These are phyloP conservation scores for Parmelia sp. DNA, from an alignment of 495 filamentous ascomycete species.

Conservation along the genomic window DNA sequence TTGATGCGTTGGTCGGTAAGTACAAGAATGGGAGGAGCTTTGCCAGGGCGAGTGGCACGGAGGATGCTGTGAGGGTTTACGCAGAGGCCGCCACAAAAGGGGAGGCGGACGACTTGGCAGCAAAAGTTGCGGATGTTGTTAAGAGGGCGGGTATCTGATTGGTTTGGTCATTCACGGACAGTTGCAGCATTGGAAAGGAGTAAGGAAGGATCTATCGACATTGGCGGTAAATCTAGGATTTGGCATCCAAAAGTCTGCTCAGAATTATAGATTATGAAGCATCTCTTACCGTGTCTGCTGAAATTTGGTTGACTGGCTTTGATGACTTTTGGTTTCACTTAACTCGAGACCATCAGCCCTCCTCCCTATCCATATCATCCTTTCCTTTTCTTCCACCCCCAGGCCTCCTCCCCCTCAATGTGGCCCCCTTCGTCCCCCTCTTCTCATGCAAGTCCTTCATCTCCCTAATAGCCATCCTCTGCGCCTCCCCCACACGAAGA, in stretches of 20 bases:
- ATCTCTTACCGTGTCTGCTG: neutral
- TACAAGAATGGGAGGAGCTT: constrained; percentile 87
- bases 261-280: neutral
- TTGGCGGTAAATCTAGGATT: neutral
- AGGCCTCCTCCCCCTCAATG: constrained; percentile 46
- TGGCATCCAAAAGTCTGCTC: constrained; percentile 12
- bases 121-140: constrained; percentile 71
- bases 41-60: constrained; percentile 86
- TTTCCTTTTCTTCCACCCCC: constrained; percentile 50
- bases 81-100: constrained; percentile 85
- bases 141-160: constrained; percentile 23
- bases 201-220: neutral
- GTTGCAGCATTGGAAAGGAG: neutral
- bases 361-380: constrained; percentile 81
- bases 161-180: neutral
- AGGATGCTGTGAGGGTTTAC: constrained; percentile 94
- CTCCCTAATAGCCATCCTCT: constrained; percentile 69
- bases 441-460: constrained; percentile 81
- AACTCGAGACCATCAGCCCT: constrained; percentile 40
- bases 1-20: constrained; percentile 80
- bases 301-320: neutral
- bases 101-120: constrained; percentile 80
- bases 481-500: constrained; percentile 73
- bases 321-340: neutral
- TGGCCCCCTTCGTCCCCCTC: constrained; percentile 57